Percentiles rank a stretch among this genome's conserved stretches.
Evolutionary conservation across 306 rosid species (phyloP).

Genomic region (Fragaria iinumae): DNA sequence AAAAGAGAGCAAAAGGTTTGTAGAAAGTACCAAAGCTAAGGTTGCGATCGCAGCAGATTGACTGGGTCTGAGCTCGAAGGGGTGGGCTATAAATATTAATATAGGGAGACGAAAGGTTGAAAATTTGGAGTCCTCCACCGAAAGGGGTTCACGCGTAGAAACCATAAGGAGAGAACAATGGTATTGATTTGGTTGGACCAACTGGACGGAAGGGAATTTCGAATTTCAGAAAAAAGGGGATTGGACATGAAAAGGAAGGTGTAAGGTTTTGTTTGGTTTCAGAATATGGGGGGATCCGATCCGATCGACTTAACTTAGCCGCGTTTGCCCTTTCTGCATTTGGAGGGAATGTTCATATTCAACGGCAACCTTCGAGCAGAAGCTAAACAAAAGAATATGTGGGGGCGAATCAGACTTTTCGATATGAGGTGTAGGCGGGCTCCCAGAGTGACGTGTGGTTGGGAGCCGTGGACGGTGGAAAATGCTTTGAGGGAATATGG

Average conservation of each 20-base stretch:
- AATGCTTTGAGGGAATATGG: too few species aligned
- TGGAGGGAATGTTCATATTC: slow-evolving; percentile 12
- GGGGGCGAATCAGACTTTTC: too few species aligned
- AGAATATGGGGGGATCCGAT: not conserved
- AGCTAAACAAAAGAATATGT: too few species aligned
- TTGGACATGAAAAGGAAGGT: not conserved
- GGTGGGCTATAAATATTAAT: not conserved
- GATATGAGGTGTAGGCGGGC: not conserved
- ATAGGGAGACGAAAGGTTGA: slow-evolving; percentile 6
- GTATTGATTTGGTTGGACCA: not conserved
- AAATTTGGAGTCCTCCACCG: slow-evolving; percentile 28
- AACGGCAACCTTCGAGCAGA: not conserved
- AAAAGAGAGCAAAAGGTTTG: not conserved
- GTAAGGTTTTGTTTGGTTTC: not conserved
- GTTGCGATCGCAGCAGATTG: slow-evolving; percentile 14
- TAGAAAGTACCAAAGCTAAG: slow-evolving; percentile 21
- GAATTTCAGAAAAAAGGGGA: not conserved
- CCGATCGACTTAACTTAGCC: not conserved
- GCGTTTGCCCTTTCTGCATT: not conserved
- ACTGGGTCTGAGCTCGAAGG: not conserved
- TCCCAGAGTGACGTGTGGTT: not conserved
- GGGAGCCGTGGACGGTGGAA: too few species aligned
- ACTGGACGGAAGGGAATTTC: not conserved
- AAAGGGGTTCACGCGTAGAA: too few species aligned
- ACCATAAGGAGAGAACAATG: slow-evolving; percentile 1